These are phyloP conservation scores for Acanthamoeba culbertsoni DNA, from an alignment of 208 protist genomes.

Conservation along the genomic window DNA sequence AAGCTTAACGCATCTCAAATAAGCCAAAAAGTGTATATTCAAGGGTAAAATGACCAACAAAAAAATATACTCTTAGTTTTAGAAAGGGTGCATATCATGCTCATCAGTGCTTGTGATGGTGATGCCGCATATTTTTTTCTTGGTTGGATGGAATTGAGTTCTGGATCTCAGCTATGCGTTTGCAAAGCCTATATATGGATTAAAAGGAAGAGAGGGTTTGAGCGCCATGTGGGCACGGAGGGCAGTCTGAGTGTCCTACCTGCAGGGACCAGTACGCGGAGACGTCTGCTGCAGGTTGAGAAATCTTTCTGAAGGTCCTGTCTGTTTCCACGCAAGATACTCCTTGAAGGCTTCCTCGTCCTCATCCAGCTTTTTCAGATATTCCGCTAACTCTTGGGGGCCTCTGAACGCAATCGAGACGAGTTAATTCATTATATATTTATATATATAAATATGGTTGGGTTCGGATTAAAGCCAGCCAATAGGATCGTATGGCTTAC, in stretches of 20 bases:
- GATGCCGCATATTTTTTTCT: not conserved
- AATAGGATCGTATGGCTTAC: too few relatives aligned
- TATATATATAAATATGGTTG: too few relatives aligned
- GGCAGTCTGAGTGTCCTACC: not conserved
- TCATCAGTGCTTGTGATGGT: conserved; percentile 24
- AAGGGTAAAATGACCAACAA: too few relatives aligned
- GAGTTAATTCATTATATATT: too few relatives aligned
- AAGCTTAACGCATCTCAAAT: too few relatives aligned
- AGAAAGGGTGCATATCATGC: too few relatives aligned
- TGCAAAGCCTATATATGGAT: conserved; percentile 24
- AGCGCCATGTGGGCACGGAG: too few relatives aligned
- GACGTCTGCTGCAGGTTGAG: conserved; percentile 37
- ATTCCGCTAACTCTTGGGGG: conserved; percentile 59
- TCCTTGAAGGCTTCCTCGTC: conserved; percentile 69
- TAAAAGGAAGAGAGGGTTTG: too few relatives aligned
- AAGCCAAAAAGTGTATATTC: too few relatives aligned
- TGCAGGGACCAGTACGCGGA: conserved; percentile 25
- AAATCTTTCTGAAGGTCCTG: conserved; percentile 39
- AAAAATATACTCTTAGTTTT: too few relatives aligned
- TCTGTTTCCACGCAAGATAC: conserved; percentile 67
- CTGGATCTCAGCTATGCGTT: not conserved
- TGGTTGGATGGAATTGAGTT: not conserved
- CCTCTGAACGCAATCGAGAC: too few relatives aligned
- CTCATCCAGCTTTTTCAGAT: conserved; percentile 66
- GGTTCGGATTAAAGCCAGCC: not conserved